Conservation (phyloP, 306 rosid species). For the Sophora flavescens region DNA sequence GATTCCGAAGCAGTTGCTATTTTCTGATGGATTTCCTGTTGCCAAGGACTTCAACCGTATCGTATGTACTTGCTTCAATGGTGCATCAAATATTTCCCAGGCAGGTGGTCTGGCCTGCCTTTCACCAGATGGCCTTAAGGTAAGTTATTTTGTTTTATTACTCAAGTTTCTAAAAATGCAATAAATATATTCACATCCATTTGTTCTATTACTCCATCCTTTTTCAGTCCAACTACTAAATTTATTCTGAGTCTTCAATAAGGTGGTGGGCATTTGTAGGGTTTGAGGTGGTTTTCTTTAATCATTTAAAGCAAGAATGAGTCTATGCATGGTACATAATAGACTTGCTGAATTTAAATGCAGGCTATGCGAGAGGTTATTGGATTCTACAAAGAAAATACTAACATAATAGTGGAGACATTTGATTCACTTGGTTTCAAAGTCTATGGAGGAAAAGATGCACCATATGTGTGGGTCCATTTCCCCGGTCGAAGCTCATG, state of each 20-base stretch:
- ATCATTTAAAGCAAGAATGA: slow-evolving; percentile 2
- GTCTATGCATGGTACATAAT: background rate
- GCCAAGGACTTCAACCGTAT: slow-evolving; percentile 95
- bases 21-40: slow-evolving; percentile 89
- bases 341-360: slow-evolving; percentile 45
- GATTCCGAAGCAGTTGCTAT: slow-evolving; percentile 82
- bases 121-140: slow-evolving; percentile 90
- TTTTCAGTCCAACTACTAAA: background rate
- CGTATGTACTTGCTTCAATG: slow-evolving; percentile 91
- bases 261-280: background rate
- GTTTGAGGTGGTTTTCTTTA: background rate
- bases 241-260: background rate
- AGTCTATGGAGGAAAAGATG: slow-evolving; percentile 89
- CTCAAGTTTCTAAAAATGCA: slow-evolving; percentile 18
- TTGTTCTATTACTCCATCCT: background rate
- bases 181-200: too few species aligned
- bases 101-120: slow-evolving; percentile 97
- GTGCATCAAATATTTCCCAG: slow-evolving; percentile 93
- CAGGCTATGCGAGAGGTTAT: slow-evolving; percentile 85
- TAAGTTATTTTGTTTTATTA: slow-evolving; percentile 48
- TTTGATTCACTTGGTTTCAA: slow-evolving; percentile 92
- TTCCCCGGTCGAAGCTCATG: slow-evolving; percentile 88
- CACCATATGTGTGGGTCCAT: slow-evolving; percentile 98
- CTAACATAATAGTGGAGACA: slow-evolving; percentile 81
- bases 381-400: slow-evolving; percentile 93